A percentile compares a stretch with the other conserved stretches of the same genome.
Conservation (phyloP, 2,329 filamentous ascomycete species). For the Aspergillus phoenicis region DNA sequence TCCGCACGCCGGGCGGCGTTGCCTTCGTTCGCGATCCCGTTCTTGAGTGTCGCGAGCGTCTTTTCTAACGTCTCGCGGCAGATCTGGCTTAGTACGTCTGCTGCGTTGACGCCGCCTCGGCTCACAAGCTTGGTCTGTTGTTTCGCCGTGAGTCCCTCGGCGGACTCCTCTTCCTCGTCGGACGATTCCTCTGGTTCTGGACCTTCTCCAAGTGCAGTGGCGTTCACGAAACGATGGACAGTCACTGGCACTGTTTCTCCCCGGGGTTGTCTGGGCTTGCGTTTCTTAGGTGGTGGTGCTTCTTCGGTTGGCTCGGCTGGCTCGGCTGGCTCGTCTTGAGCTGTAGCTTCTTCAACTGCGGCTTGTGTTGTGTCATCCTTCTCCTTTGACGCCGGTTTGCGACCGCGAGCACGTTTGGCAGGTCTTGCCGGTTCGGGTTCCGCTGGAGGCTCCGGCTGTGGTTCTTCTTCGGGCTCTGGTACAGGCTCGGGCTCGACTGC, state of each 20-base stretch:
- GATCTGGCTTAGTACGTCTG: constrained; percentile 55
- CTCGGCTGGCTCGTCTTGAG: neutral
- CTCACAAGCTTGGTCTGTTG: constrained; percentile 42
- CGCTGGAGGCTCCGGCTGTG: constrained; percentile 14
- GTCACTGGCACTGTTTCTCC: constrained; percentile 45
- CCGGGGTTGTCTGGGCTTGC: constrained; percentile 33
- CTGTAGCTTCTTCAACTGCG: neutral
- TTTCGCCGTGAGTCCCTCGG: constrained; percentile 36
- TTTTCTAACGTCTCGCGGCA: constrained; percentile 54
- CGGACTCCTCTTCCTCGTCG: constrained; percentile 31
- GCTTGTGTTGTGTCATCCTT: constrained; percentile 15
- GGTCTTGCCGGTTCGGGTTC: constrained; percentile 3
- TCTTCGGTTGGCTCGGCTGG: constrained; percentile 13
- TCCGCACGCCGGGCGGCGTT: constrained; percentile 44
- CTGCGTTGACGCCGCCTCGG: constrained; percentile 51
- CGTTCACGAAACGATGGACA: constrained; percentile 45
- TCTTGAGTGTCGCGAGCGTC: constrained; percentile 46
- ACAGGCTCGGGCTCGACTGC: constrained; percentile 14
- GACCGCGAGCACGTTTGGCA: constrained; percentile 20
- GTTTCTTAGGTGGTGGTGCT: constrained; percentile 20
- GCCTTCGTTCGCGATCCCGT: constrained; percentile 43
- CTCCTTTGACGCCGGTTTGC: constrained; percentile 12
- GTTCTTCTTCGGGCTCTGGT: constrained; percentile 15
- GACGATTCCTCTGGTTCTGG: constrained; percentile 24
- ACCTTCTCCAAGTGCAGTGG: constrained; percentile 31